Conservation (phyloP, 75 land plant genomes). For the Picea glauca region DNA sequence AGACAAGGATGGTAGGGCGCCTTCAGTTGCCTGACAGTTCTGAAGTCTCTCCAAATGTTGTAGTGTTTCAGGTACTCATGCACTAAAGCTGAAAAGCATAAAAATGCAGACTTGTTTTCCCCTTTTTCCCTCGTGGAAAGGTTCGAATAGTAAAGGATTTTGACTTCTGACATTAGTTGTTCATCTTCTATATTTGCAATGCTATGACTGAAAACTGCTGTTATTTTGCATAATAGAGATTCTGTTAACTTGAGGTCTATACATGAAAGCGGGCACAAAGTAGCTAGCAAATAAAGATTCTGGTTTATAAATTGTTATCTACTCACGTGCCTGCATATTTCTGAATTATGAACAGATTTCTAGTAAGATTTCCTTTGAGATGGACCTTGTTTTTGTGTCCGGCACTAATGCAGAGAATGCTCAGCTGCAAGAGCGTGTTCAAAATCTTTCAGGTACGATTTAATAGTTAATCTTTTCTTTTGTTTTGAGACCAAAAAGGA, state of each 20-base stretch:
- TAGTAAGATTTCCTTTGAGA: constrained; percentile 51
- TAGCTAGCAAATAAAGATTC: background rate
- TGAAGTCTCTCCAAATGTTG: constrained; percentile 67
- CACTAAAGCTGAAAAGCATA: background rate
- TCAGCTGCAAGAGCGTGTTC: constrained; percentile 46
- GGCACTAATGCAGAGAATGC: constrained; percentile 36
- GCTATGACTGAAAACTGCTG: background rate
- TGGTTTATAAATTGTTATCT: background rate
- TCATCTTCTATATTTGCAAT: background rate
- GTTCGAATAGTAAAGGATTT: background rate
- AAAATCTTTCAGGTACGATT: constrained; percentile 67
- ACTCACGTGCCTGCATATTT: constrained; percentile 5
- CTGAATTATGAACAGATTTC: constrained; percentile 44
- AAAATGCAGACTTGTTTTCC: background rate
- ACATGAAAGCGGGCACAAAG: constrained; percentile 6
- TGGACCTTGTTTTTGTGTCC: constrained; percentile 80
- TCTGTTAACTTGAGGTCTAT: background rate
- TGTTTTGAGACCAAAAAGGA: background rate
- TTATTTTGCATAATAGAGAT: background rate
- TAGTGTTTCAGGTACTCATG: constrained; percentile 76
- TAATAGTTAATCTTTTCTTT: background rate
- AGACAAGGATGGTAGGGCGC: constrained; percentile 56
- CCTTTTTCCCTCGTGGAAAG: background rate
- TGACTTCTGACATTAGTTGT: background rate
- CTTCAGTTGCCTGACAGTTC: constrained; percentile 70